These are phyloP conservation scores for Annona cherimola DNA, from an alignment of 164 flowering plant species.

Conservation along the genomic window DNA sequence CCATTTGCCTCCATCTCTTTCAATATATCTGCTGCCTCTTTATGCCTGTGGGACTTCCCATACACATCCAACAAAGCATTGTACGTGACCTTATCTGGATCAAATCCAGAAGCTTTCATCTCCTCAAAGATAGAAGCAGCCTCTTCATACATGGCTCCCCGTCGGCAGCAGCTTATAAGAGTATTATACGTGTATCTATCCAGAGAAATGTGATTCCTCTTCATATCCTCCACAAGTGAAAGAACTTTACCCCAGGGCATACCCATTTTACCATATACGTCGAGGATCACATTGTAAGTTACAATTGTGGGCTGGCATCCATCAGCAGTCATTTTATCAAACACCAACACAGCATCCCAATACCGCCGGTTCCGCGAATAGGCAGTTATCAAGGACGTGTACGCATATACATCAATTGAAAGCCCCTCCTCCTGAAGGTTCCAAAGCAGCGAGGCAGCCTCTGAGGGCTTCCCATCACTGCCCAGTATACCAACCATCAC, in stretches of 20 bases:
- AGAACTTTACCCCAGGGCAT: slow-evolving; percentile 70
- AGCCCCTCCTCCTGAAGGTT: slow-evolving; percentile 49
- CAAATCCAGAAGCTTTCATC: slow-evolving; percentile 66
- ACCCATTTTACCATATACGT: slow-evolving; percentile 95
- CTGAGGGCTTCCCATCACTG: slow-evolving; percentile 45
- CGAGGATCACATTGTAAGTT: slow-evolving; percentile 79
- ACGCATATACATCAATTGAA: slow-evolving; percentile 68
- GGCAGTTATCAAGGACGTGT: slow-evolving; percentile 69
- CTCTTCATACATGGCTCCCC: slow-evolving; percentile 77
- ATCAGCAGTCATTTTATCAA: slow-evolving; percentile 71
- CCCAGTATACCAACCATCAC: slow-evolving; percentile 58
- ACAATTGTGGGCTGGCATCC: slow-evolving; percentile 78
- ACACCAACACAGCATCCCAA: slow-evolving; percentile 61
- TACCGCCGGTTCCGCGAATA: slow-evolving; percentile 66
- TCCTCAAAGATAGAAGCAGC: slow-evolving; percentile 67
- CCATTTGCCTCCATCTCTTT: slow-evolving; percentile 74
- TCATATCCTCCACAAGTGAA: slow-evolving; percentile 64
- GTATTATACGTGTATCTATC: slow-evolving; percentile 92
- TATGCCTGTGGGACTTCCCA: slow-evolving; percentile 74
- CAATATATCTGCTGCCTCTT: slow-evolving; percentile 72
- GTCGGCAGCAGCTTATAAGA: slow-evolving; percentile 71
- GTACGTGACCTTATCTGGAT: slow-evolving; percentile 88
- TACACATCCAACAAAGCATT: slow-evolving; percentile 87
- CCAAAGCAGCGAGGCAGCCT: slow-evolving; percentile 49
- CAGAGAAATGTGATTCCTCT: slow-evolving; percentile 50